phyloP scores from a whole-genome alignment of 2,329 filamentous ascomycete genomes.

The Monilinia polystroma region DNA sequence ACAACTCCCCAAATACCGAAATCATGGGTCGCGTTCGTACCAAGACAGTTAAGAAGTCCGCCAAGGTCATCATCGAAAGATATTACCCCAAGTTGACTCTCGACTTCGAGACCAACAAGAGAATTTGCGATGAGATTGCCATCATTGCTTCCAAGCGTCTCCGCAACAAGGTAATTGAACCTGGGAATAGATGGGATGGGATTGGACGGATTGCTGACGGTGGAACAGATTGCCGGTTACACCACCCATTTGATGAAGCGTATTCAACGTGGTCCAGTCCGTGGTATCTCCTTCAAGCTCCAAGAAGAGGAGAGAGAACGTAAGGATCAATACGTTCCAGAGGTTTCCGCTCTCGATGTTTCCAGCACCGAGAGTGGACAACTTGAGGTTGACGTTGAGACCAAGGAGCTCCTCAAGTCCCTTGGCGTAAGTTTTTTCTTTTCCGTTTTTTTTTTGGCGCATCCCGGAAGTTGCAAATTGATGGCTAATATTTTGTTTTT shows the following conservation, averaged over 20 bases:
- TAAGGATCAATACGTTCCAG: constrained; percentile 99
- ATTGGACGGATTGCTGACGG: constrained; percentile 60
- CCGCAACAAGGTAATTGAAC: constrained; percentile 81
- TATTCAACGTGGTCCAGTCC: constrained; percentile 98
- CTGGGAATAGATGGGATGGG: not conserved
- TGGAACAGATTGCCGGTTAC: constrained; percentile 87
- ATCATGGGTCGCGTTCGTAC: constrained; percentile 47
- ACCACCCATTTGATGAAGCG: constrained; percentile 99
- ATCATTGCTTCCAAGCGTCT: constrained; percentile 99
- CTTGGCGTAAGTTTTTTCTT: constrained; percentile 75
- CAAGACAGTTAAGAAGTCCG: constrained; percentile 53
- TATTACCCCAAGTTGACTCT: constrained; percentile 98
- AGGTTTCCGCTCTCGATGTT: constrained; percentile 98
- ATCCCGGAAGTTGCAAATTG: not conserved
- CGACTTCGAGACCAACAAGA: constrained; percentile 99
- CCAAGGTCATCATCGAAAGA: constrained; percentile 99
- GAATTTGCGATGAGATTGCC: constrained; percentile 99
- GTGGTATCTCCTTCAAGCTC: constrained; percentile 99
- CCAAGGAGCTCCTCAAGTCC: constrained; percentile 98
- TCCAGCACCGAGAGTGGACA: constrained; percentile 91
- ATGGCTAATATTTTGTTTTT: constrained; percentile 39
- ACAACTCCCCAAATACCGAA: constrained; percentile 34
- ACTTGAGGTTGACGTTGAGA: constrained; percentile 94
- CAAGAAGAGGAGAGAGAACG: constrained; percentile 99
- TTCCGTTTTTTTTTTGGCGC: not conserved